Percentiles rank a stretch among this genome's conserved stretches.
These are phyloP conservation scores for Houttuynia cordata DNA, from an alignment of 164 flowering plant genomes.

Conservation along the genomic window DNA sequence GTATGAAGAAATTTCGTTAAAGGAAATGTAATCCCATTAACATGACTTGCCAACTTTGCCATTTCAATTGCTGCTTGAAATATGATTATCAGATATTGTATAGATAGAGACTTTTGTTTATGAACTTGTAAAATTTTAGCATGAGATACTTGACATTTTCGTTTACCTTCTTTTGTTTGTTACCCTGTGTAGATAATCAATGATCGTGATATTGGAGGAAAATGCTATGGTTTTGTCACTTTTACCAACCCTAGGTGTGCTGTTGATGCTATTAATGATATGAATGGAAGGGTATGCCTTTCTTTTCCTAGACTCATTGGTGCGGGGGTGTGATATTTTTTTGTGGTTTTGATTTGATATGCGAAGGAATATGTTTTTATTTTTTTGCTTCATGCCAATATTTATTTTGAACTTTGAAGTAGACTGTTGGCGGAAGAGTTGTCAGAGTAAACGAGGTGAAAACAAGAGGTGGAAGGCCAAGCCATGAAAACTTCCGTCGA, in stretches of 20 bases:
- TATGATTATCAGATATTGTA: too few relatives aligned
- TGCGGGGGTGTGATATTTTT: background rate
- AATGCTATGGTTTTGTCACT: constrained; percentile 92
- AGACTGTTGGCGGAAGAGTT: constrained; percentile 76
- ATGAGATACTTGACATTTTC: too few relatives aligned
- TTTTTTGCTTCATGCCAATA: background rate
- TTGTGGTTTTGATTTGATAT: background rate
- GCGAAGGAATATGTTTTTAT: background rate
- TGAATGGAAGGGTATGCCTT: constrained; percentile 80
- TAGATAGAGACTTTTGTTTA: too few relatives aligned
- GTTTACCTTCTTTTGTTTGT: background rate
- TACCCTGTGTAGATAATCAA: constrained; percentile 48
- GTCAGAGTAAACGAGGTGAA: constrained; percentile 78
- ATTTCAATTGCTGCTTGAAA: too few relatives aligned
- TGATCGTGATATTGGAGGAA: constrained; percentile 68
- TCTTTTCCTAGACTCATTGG: background rate
- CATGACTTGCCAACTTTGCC: too few relatives aligned
- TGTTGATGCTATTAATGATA: constrained; percentile 62
- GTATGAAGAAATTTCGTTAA: too few relatives aligned
- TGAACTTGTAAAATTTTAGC: too few relatives aligned
- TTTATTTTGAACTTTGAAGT: constrained; percentile 7
- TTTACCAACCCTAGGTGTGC: constrained; percentile 80
- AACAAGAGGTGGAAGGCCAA: constrained; percentile 50
- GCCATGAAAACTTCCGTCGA: constrained; percentile 33
- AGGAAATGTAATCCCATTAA: too few relatives aligned